phyloP scores from a whole-genome alignment of 2,329 filamentous ascomycete species.

The Blastomyces emzantsi region DNA sequence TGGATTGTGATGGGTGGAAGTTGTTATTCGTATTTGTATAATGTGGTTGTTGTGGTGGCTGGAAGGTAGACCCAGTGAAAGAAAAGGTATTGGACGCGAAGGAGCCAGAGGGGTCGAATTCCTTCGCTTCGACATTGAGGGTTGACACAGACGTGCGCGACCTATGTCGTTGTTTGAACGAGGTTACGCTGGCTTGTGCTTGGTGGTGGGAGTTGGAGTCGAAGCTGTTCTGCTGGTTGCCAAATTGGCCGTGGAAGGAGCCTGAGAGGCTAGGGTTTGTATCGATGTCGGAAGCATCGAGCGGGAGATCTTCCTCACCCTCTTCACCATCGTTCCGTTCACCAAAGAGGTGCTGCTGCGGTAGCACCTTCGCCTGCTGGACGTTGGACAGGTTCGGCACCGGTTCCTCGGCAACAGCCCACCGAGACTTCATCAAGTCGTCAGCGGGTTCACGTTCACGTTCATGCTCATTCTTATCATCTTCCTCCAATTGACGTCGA shows the following conservation, averaged over 20 bases:
- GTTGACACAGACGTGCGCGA: slow-evolving; percentile 65
- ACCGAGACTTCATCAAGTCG: slow-evolving; percentile 28
- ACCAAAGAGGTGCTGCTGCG: slow-evolving; percentile 29
- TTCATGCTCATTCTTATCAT: slow-evolving; percentile 41
- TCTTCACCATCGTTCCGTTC: slow-evolving; percentile 25
- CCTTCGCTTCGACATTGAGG: slow-evolving; percentile 80
- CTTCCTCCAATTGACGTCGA: slow-evolving; percentile 67
- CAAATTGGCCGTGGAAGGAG: slow-evolving; percentile 48
- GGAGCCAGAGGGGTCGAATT: slow-evolving; percentile 58
- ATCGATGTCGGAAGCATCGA: slow-evolving; percentile 56
- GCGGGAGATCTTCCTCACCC: slow-evolving; percentile 24
- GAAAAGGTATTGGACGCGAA: slow-evolving; percentile 41
- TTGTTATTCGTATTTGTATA: slow-evolving; percentile 18
- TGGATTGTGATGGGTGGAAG: slow-evolving; percentile 34
- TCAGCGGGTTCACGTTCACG: slow-evolving; percentile 8
- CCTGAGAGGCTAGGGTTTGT: slow-evolving; percentile 65
- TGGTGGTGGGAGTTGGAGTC: slow-evolving; percentile 29
- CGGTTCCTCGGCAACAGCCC: slow-evolving; percentile 29
- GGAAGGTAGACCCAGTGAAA: slow-evolving; percentile 37
- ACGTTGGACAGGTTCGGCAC: slow-evolving; percentile 10
- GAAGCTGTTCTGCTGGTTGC: slow-evolving; percentile 21
- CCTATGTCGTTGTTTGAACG: slow-evolving; percentile 46
- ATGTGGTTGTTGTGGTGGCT: slow-evolving; percentile 22
- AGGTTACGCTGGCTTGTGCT: slow-evolving; percentile 25
- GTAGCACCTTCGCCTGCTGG: slow-evolving; percentile 15